A percentile compares a stretch with the other conserved stretches of the same genome.
Conservation (phyloP, 176 grass and related monocot genomes). For the Echinochloa phyllopogon region DNA sequence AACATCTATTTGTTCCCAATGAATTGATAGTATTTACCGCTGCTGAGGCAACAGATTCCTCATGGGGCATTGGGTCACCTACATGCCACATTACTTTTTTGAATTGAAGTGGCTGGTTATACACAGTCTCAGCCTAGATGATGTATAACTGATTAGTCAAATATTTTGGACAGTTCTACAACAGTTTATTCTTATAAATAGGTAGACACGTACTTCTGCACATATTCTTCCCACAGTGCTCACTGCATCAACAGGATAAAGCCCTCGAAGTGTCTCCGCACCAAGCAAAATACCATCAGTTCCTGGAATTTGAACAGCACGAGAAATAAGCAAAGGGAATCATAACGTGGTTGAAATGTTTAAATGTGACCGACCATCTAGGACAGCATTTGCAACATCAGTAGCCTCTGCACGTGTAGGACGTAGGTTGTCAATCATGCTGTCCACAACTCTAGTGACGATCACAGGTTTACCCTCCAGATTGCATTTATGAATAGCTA, state of each 20-base stretch:
- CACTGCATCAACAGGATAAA: constrained; percentile 91
- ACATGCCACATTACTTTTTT: constrained; percentile 85
- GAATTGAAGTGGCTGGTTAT: constrained; percentile 85
- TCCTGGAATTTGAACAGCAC: constrained; percentile 54
- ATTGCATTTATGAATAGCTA: constrained; percentile 85
- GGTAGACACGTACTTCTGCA: constrained; percentile 72
- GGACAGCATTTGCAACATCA: constrained; percentile 97
- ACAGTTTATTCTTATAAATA: constrained; percentile 22
- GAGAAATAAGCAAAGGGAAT: constrained; percentile 13
- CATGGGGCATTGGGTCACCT: constrained; percentile 82
- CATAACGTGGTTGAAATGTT: constrained; percentile 13
- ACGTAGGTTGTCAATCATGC: constrained; percentile 94
- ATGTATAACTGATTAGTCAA: constrained; percentile 38
- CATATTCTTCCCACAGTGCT: constrained; percentile 94
- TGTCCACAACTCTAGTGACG: constrained; percentile 93
- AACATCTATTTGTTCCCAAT: not conserved
- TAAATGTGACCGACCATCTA: constrained; percentile 70
- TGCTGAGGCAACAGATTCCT: constrained; percentile 93
- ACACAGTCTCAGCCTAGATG: constrained; percentile 82
- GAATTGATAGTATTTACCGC: constrained; percentile 55
- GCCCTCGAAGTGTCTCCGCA: constrained; percentile 90
- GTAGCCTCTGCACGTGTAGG: constrained; percentile 97
- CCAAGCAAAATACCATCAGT: constrained; percentile 98
- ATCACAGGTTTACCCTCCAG: constrained; percentile 88
- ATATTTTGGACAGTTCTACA: constrained; percentile 4